Base-by-base conservation (phyloP, 495 filamentous ascomycete species). In the Venustampulla echinocandica region DNA sequence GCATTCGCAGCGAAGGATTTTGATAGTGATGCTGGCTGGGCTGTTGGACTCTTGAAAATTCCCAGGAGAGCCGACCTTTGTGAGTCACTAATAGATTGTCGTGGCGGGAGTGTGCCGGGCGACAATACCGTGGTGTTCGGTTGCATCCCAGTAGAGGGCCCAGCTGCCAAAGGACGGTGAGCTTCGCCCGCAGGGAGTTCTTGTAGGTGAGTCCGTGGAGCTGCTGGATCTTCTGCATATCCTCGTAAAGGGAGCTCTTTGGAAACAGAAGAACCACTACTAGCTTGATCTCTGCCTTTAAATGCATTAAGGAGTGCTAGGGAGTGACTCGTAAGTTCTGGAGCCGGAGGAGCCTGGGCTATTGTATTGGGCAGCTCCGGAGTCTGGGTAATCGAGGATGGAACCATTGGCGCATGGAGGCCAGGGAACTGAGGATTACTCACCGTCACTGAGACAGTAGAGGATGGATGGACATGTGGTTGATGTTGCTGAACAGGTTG, bases 241-340 rank as follows among this genome's bases (percentile, higher is more conserved):
- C 45, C 30, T 39, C 42, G 30, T 15, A 52, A 22, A 7, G 53
- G 49, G 1, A 47, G 41, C 32, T 50, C 37, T 27, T 37, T 45
- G 1, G 39, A 7, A 14, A 13, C 20, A 17, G 35, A 19, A 33
- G 22, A n/a, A 30, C 14, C 19, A 21, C 39, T 45, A 18, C 21
- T 46, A 11, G 42, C 60, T 7, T 47, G 22, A 38, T 53, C 56
- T 5, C 25, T 33, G 14, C 51, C 57, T 42, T 81, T 87, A 61
- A 87, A 82, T 1, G 79, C 69, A 56, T 74, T 80, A 35, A 87
- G 61, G 4, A 87, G 59, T 21, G 77, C 71, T 42, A 79, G 64
- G 3, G 79, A 76, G 57, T 87, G 82, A 30, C 66, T 72, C 7
- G 65, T 83, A 30, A 87, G 68, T 53, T 81, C 81, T 30, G 73